phyloP scores from a whole-genome alignment of 169 alveolate species.

The Eimeria necatrix region DNA sequence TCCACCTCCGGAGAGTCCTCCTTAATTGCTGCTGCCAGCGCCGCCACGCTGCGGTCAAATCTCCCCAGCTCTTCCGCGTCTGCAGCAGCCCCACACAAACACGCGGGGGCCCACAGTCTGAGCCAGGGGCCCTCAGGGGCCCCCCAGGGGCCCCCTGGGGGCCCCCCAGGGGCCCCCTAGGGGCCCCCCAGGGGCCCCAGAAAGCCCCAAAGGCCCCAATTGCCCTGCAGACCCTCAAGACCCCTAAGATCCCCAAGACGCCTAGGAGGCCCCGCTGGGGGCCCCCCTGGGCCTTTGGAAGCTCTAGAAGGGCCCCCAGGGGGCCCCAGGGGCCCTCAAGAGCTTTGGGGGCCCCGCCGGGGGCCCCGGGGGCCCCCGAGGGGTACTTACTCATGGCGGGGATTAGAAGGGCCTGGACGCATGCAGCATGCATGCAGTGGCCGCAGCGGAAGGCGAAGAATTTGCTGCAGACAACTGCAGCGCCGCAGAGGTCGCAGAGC shows the following conservation, averaged over 20 bases:
- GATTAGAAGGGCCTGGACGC: constrained; percentile 17
- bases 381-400: constrained; percentile 53
- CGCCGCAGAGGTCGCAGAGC: constrained; percentile 25
- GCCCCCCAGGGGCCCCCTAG: background rate
- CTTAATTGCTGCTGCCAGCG: constrained; percentile 18
- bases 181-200: background rate
- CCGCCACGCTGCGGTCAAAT: constrained; percentile 43
- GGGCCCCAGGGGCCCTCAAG: background rate
- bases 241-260: background rate
- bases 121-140: background rate
- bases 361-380: background rate
- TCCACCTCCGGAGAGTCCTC: constrained; percentile 31
- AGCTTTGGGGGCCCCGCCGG: background rate
- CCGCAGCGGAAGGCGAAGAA: constrained; percentile 48
- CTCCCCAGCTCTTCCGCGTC: constrained; percentile 14
- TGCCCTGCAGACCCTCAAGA: background rate
- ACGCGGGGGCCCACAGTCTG: background rate
- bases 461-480: constrained; percentile 38
- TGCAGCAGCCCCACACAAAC: background rate
- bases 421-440: constrained; percentile 52
- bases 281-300: background rate
- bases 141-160: background rate
- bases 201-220: background rate
- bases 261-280: background rate
- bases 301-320: background rate